These are phyloP conservation scores for Mortierella sp. DNA, from an alignment of 371 early-diverging fungal species.

Conservation along the genomic window DNA sequence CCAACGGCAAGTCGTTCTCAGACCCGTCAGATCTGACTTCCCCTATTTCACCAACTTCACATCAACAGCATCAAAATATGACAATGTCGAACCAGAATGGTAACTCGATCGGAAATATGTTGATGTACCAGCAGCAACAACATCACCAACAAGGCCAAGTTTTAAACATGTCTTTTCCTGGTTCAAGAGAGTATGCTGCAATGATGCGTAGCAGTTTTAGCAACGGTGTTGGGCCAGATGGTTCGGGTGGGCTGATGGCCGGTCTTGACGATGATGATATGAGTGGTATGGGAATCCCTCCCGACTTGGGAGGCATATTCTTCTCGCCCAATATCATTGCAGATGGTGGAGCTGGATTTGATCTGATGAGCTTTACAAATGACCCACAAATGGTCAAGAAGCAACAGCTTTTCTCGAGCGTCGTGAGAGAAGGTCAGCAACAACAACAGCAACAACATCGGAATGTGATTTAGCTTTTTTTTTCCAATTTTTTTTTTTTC, in stretches of 20 bases:
- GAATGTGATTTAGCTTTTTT: not conserved
- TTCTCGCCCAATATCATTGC: not conserved
- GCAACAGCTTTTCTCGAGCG: conserved; percentile 35
- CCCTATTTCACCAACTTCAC: conserved; percentile 14
- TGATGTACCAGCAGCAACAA: conserved; percentile 9
- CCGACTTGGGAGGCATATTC: not conserved
- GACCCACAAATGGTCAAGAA: conserved; percentile 19
- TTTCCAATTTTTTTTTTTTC: not conserved
- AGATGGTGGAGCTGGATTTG: conserved; percentile 6
- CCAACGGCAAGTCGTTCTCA: conserved; percentile 14
- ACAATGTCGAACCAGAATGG: conserved; percentile 6
- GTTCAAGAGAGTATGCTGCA: not conserved
- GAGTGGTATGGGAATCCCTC: not conserved
- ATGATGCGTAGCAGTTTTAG: not conserved
- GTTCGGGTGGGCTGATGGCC: not conserved
- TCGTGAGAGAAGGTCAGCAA: conserved; percentile 28
- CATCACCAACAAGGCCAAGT: conserved; percentile 13
- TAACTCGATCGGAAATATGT: conserved; percentile 8
- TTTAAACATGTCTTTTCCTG: conserved; percentile 1
- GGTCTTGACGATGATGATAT: not conserved
- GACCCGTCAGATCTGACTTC: conserved; percentile 8
- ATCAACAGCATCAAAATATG: conserved; percentile 8
- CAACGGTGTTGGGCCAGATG: not conserved
- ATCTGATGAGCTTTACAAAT: conserved; percentile 17
- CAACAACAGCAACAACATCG: conserved; percentile 13